Percentiles rank a stretch among this genome's conserved stretches.
Evolutionary conservation across 2,329 filamentous ascomycete genomes (phyloP).

Genomic region (Alternaria sp.): DNA sequence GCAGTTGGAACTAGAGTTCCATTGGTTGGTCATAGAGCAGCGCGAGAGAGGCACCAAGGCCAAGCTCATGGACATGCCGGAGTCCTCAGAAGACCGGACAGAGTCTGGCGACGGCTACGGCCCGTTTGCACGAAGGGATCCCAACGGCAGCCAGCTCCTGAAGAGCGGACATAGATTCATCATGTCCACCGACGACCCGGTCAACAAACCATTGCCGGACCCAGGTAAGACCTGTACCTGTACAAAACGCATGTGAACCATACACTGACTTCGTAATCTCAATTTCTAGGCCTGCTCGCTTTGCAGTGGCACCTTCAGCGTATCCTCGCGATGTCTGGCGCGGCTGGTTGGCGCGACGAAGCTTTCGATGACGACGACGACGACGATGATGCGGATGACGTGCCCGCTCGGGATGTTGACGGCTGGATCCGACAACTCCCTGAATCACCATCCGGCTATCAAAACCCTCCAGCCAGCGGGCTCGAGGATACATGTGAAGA

Average conservation of each 20-base stretch:
- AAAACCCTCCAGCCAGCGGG: too few relatives aligned
- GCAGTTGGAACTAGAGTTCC: constrained; percentile 25
- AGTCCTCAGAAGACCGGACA: neutral
- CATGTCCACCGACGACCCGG: constrained; percentile 22
- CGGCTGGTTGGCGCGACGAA: constrained; percentile 22
- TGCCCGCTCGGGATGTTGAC: too few relatives aligned
- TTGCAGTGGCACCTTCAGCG: constrained; percentile 28
- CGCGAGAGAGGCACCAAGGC: too few relatives aligned
- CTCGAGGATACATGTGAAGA: too few relatives aligned
- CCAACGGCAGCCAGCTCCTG: neutral
- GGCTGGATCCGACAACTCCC: too few relatives aligned
- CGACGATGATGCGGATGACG: neutral
- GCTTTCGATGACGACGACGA: constrained; percentile 13
- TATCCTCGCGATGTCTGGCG: constrained; percentile 26
- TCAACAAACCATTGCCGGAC: constrained; percentile 21
- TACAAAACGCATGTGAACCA: too few relatives aligned
- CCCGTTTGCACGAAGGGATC: neutral
- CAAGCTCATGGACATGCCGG: too few relatives aligned
- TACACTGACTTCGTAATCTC: too few relatives aligned
- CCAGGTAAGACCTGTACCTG: constrained; percentile 2
- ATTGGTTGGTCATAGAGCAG: too few relatives aligned
- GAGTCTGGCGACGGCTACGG: constrained; percentile 11
- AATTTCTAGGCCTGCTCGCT: constrained; percentile 6
- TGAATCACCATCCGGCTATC: too few relatives aligned
- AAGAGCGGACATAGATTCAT: constrained; percentile 20